Evolutionary conservation across 2,329 filamentous ascomycete species (phyloP).

Genomic region (Colletotrichum sp.): DNA sequence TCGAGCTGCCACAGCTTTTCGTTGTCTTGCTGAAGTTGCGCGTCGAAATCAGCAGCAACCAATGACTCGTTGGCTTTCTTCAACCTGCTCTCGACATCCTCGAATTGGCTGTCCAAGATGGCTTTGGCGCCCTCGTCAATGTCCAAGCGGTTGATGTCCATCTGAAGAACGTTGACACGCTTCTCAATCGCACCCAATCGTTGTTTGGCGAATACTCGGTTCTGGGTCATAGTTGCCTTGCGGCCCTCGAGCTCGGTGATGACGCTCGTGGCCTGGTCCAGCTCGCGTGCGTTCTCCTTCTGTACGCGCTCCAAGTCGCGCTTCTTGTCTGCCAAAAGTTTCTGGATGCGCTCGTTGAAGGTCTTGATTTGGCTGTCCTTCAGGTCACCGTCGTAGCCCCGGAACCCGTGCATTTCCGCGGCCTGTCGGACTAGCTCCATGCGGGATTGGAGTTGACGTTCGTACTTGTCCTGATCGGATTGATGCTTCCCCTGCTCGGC

Average conservation of each 20-base stretch:
- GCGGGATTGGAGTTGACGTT: constrained; percentile 77
- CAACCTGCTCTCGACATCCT: constrained; percentile 70
- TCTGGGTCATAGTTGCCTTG: constrained; percentile 75
- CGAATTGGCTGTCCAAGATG: constrained; percentile 74
- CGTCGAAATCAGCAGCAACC: constrained; percentile 71
- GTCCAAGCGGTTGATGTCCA: constrained; percentile 72
- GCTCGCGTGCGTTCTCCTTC: constrained; percentile 74
- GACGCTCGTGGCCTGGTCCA: constrained; percentile 72
- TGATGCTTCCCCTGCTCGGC: constrained; percentile 78
- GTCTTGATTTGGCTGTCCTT: constrained; percentile 74
- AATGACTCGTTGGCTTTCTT: constrained; percentile 67
- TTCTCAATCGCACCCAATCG: constrained; percentile 77
- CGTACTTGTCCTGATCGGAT: constrained; percentile 86
- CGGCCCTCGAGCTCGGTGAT: constrained; percentile 78
- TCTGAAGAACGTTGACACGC: constrained; percentile 70
- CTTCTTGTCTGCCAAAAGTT: constrained; percentile 78
- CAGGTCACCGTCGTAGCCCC: constrained; percentile 82
- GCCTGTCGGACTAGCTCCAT: constrained; percentile 78
- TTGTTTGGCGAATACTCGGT: constrained; percentile 75
- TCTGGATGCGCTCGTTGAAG: constrained; percentile 81
- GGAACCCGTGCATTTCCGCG: constrained; percentile 77
- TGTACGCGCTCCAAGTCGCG: constrained; percentile 77
- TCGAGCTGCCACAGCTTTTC: constrained; percentile 72
- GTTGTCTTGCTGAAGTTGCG: constrained; percentile 71
- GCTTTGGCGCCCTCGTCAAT: constrained; percentile 87